These are phyloP conservation scores for Sequoiadendron giganteum DNA, from an alignment of 75 land plant genomes.

Conservation along the genomic window DNA sequence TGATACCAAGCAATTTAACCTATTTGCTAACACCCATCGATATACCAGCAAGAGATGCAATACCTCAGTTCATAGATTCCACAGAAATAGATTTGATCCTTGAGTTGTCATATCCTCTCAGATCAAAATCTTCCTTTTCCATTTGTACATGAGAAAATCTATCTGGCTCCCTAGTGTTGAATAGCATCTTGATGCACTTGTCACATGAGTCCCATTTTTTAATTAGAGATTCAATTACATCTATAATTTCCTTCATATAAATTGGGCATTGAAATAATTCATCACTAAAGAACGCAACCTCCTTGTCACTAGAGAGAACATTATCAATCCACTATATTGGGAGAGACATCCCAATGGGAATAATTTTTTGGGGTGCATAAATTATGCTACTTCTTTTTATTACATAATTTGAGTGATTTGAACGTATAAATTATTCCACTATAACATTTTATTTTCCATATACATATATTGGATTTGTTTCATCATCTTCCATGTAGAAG, in stretches of 20 bases:
- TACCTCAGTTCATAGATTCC: conserved; percentile 70
- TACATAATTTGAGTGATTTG: no score
- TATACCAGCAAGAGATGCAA: conserved; percentile 78
- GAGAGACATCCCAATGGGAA: no score
- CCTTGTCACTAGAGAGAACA: conserved; percentile 50
- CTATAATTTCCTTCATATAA: conserved; percentile 78
- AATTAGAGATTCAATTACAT: conserved; percentile 46
- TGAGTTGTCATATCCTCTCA: conserved; percentile 56
- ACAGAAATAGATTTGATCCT: conserved; percentile 68
- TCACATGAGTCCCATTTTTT: conserved; percentile 52
- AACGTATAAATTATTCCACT: no score
- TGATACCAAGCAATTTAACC: conserved; percentile 35
- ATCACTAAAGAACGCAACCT: conserved; percentile 74
- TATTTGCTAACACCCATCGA: conserved; percentile 82
- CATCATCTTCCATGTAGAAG: no score
- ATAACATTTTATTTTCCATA: no score
- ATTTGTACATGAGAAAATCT: conserved; percentile 82
- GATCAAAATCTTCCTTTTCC: conserved; percentile 71
- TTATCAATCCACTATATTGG: conserved; percentile 99
- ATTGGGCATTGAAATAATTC: conserved; percentile 88
- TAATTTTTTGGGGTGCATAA: no score
- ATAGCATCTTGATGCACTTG: conserved; percentile 41
- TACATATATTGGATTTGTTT: no score
- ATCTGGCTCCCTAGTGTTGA: conserved; percentile 93
- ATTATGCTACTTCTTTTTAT: no score